Conservation (phyloP, 139 green algal species). For the Chlamydomonas eustigma region DNA sequence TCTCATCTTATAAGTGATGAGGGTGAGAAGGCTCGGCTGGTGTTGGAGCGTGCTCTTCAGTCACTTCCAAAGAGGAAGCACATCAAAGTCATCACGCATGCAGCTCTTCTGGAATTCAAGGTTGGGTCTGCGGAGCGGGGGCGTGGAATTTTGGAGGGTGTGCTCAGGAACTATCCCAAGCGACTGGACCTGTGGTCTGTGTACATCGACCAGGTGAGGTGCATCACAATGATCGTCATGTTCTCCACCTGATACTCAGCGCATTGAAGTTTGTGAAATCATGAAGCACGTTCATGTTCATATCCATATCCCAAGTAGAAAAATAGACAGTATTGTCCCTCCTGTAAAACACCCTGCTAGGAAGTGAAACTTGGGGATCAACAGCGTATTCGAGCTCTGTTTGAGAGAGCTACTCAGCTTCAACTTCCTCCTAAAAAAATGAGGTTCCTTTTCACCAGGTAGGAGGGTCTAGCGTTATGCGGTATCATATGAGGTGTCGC, state of each 20-base stretch:
- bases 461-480: too few relatives aligned
- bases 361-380: slow-evolving; percentile 71
- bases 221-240: background rate
- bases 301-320: too few relatives aligned
- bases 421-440: slow-evolving; percentile 89
- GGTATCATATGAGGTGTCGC: background rate
- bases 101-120: slow-evolving; percentile 84
- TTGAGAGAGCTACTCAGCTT: slow-evolving; percentile 83
- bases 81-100: slow-evolving; percentile 76
- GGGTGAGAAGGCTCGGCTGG: slow-evolving; percentile 25
- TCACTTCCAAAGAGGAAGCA: slow-evolving; percentile 87
- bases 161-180: slow-evolving; percentile 90
- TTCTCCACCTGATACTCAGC: background rate
- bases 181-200: slow-evolving; percentile 93
- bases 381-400: slow-evolving; percentile 64
- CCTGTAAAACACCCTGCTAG: slow-evolving; percentile 24
- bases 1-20: slow-evolving; percentile 40
- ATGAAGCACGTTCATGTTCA: too few relatives aligned
- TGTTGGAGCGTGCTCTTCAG: slow-evolving; percentile 68
- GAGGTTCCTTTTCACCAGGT: slow-evolving; percentile 76
- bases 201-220: slow-evolving; percentile 89
- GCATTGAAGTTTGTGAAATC: too few relatives aligned
- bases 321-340: too few relatives aligned
- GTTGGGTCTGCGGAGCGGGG: slow-evolving; percentile 62
- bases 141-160: slow-evolving; percentile 81